Conservation (phyloP, 139 green algal genomes). For the Picochlorum sp. region DNA sequence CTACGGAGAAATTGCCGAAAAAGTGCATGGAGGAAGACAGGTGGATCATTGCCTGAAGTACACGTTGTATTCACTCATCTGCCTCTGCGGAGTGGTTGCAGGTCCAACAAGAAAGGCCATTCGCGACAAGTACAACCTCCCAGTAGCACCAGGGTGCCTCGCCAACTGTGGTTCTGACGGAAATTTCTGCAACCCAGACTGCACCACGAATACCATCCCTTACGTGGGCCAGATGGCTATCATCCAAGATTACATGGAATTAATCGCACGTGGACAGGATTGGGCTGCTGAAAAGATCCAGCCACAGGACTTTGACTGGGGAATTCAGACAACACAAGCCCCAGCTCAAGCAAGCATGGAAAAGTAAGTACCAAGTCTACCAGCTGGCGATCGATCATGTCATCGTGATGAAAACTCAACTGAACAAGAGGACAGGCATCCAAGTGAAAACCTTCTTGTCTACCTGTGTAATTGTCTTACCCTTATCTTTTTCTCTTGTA, state of each 20-base stretch:
- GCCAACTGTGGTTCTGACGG: neutral
- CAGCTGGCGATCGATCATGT: neutral
- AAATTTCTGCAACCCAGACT: slow-evolving; percentile 6
- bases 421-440: too few relatives aligned
- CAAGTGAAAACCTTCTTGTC: too few relatives aligned
- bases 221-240: neutral
- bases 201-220: slow-evolving; percentile 10
- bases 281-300: neutral
- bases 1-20: slow-evolving; percentile 4
- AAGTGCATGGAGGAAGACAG: slow-evolving; percentile 1
- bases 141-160: neutral
- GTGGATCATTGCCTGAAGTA: slow-evolving; percentile 12
- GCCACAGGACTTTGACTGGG: slow-evolving; percentile 8
- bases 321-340: neutral
- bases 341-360: slow-evolving; percentile 3
- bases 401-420: neutral
- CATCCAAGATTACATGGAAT: slow-evolving; percentile 1
- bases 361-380: slow-evolving; percentile 1
- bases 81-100: slow-evolving; percentile 7
- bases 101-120: slow-evolving; percentile 9
- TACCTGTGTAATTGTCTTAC: too few relatives aligned
- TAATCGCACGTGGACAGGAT: neutral
- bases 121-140: slow-evolving; percentile 3
- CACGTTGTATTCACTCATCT: slow-evolving; percentile 6
- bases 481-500: too few relatives aligned